phyloP scores from a whole-genome alignment of 352 stramenopile genomes.

The Pythium brachiatum region DNA sequence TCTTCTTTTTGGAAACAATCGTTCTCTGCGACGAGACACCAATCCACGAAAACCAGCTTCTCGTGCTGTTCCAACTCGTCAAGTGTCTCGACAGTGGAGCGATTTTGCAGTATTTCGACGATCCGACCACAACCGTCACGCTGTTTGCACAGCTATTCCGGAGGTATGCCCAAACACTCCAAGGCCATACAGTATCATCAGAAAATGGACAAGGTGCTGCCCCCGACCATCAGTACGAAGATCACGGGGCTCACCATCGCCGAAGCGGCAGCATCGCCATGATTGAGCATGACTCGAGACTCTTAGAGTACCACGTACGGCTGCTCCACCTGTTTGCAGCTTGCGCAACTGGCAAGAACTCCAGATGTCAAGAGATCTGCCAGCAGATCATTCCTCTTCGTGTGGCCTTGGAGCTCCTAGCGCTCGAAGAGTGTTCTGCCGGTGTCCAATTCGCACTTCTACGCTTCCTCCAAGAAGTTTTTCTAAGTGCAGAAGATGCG shows the following conservation, averaged over 20 bases:
- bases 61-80: slow-evolving; percentile 68
- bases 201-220: not conserved
- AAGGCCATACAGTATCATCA: not conserved
- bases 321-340: slow-evolving; percentile 60
- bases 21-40: slow-evolving; percentile 58
- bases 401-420: slow-evolving; percentile 40
- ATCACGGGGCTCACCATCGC: not conserved
- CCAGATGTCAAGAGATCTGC: slow-evolving; percentile 59
- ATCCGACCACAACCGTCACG: slow-evolving; percentile 26
- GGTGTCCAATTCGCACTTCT: slow-evolving; percentile 48
- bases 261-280: not conserved
- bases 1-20: slow-evolving; percentile 61
- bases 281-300: slow-evolving; percentile 23
- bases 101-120: slow-evolving; percentile 58
- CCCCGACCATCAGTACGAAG: not conserved
- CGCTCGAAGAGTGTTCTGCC: slow-evolving; percentile 40
- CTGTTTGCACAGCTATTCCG: slow-evolving; percentile 37
- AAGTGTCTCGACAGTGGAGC: slow-evolving; percentile 52
- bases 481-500: slow-evolving; percentile 53
- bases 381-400: slow-evolving; percentile 57
- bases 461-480: slow-evolving; percentile 61
- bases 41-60: slow-evolving; percentile 58
- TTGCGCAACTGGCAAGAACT: slow-evolving; percentile 60
- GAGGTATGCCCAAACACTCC: slow-evolving; percentile 14
- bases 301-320: slow-evolving; percentile 54